phyloP scores from a whole-genome alignment of 1,139 yeast genomes.

The Hyphopichia pseudoburtonii region DNA sequence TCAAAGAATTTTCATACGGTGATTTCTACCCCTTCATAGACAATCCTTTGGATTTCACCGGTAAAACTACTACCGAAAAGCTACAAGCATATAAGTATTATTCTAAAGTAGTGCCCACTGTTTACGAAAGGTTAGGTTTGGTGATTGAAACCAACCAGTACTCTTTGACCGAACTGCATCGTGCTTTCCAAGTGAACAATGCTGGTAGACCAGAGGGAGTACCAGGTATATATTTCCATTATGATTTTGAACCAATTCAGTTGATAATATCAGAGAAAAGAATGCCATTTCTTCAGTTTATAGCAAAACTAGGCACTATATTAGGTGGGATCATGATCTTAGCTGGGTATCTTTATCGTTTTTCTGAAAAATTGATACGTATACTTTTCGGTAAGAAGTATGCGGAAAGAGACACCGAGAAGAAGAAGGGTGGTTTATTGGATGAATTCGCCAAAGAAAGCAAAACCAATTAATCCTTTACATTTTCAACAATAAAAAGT shows the following conservation, averaged over 20 bases:
- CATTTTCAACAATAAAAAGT: no score
- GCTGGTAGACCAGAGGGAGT: slow-evolving; percentile 30
- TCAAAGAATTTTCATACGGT: slow-evolving; percentile 89
- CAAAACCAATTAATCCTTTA: background rate
- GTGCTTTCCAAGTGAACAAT: slow-evolving; percentile 19
- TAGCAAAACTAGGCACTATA: slow-evolving; percentile 76
- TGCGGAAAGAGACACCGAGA: slow-evolving; percentile 58
- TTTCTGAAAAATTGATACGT: slow-evolving; percentile 47
- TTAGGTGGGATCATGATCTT: slow-evolving; percentile 68
- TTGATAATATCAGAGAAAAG: slow-evolving; percentile 69
- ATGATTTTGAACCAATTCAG: slow-evolving; percentile 86
- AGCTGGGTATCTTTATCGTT: slow-evolving; percentile 46
- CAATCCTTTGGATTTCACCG: slow-evolving; percentile 82
- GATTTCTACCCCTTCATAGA: slow-evolving; percentile 81
- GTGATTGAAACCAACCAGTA: slow-evolving; percentile 82
- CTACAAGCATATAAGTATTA: slow-evolving; percentile 59
- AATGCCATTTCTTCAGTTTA: slow-evolving; percentile 73
- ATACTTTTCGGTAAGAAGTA: slow-evolving; percentile 50
- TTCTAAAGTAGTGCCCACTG: slow-evolving; percentile 82
- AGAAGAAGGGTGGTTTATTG: slow-evolving; percentile 37
- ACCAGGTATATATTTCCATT: slow-evolving; percentile 83
- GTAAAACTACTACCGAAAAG: slow-evolving; percentile 48
- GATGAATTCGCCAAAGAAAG: slow-evolving; percentile 10
- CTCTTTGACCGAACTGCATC: slow-evolving; percentile 64
- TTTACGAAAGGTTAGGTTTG: slow-evolving; percentile 69